Evolutionary conservation across 2,329 filamentous ascomycete species (phyloP), one percentile per base, ranked within the genome.

Genomic region (Aureobasidium namibiae): DNA sequence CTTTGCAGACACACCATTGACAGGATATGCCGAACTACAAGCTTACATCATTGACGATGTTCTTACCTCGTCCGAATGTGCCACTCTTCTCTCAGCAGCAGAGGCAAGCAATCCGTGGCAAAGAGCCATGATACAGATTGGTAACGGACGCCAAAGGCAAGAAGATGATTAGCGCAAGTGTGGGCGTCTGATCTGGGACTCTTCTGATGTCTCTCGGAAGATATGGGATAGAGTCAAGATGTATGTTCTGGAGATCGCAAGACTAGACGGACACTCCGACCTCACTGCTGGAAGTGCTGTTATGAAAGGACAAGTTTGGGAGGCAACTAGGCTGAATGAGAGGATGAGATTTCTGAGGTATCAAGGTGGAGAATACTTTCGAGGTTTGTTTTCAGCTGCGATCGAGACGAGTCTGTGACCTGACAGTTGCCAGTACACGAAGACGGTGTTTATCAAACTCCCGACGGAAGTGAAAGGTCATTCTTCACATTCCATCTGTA

Each of bases 101-200:
- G 79, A 82, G 64, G 67, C 73, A 39, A 41, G 63, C 7, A 73
- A 66, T 61, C 70, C 75, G 1, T 92, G 89, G 89, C 76, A 79
- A 52, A 81, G 83, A 1, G 89, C 89, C 0, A 78, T 89, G 70
- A 78, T 92, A 60, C 87, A 87, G 67, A 70, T 83, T 24, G 87
- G 87, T 5, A 70, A 71, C 4, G 87, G 87, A 3, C 74, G 69
- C 60, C 85, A 92, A 71, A 71, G 76, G 2, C 70, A 84, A 42
- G 73, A 78, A 4, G 75, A 80, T 1, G 78, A 83, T 9, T 82
- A 82, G 50, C 79, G 89, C 16, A 85, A 88, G 62, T 86, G 86
- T 66, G 86, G 86, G n/a, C 80, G 89, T 3, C 89, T 92, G 63
- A 86, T 94, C 64, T 89, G 85, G 81, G 88, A 94, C 67, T 73